phyloP scores from a whole-genome alignment of 2,329 filamentous ascomycete genomes.

The Colletotrichum simmondsii region DNA sequence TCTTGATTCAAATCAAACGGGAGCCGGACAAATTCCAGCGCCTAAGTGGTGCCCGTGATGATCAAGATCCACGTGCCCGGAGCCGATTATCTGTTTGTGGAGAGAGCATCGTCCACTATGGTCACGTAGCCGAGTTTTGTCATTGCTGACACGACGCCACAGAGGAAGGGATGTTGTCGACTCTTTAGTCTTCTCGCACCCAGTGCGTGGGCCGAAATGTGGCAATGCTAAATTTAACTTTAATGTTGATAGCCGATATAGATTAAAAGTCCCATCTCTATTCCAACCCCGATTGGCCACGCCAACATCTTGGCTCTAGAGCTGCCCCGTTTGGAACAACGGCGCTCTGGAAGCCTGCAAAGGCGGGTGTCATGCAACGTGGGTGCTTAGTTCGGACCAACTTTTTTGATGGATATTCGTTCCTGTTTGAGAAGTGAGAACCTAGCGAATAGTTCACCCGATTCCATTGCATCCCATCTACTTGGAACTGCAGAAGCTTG shows the following conservation, averaged over 20 bases:
- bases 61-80: background rate
- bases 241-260: slow-evolving; percentile 16
- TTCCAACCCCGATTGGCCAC: slow-evolving; percentile 3
- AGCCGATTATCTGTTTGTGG: background rate
- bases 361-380: background rate
- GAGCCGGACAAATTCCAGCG: background rate
- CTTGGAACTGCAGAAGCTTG: slow-evolving; percentile 8
- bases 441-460: background rate
- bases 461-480: slow-evolving; percentile 7
- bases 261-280: slow-evolving; percentile 4
- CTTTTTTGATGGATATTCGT: background rate
- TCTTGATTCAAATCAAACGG: no score
- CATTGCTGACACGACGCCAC: slow-evolving; percentile 10
- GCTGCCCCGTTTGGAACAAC: background rate
- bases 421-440: background rate
- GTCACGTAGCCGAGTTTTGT: background rate
- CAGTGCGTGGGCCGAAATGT: background rate
- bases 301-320: slow-evolving; percentile 11
- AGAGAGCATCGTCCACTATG: background rate
- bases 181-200: background rate
- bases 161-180: background rate
- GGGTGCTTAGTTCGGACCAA: slow-evolving; percentile 5
- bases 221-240: slow-evolving; percentile 20
- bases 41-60: background rate
- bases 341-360: background rate